Conservation (phyloP, 345 rosid species). For the Cardamine resedifolia region DNA sequence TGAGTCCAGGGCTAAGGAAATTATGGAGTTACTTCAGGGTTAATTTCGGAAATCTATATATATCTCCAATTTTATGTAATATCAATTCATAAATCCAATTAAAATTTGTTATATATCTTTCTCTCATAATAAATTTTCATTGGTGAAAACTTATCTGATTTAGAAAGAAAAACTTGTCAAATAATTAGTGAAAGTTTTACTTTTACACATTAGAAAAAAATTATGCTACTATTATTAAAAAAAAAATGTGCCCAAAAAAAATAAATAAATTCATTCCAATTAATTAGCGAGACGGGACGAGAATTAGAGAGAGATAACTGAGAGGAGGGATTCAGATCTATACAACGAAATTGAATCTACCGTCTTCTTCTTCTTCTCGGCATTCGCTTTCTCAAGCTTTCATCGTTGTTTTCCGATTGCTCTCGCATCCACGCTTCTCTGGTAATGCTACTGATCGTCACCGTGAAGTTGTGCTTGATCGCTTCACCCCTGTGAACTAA, state of each 20-base stretch:
- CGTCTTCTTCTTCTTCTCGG: constrained; percentile 13
- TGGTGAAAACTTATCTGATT: neutral
- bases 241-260: neutral
- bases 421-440: constrained; percentile 24
- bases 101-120: neutral
- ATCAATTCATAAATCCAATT: neutral
- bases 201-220: neutral
- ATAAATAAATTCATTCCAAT: neutral
- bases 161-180: neutral
- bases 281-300: constrained; percentile 19
- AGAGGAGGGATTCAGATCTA: constrained; percentile 36
- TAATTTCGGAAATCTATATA: constrained; percentile 11
- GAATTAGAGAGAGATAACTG: constrained; percentile 21
- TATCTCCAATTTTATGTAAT: neutral
- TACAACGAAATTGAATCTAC: constrained; percentile 31
- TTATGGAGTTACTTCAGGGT: constrained; percentile 53
- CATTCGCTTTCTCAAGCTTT: neutral
- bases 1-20: constrained; percentile 64
- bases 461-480: constrained; percentile 21
- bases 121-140: neutral
- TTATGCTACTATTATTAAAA: neutral
- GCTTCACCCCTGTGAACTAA: no score
- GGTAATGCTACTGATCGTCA: constrained; percentile 29
- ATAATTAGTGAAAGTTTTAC: neutral
- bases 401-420: neutral